Evolutionary conservation across 495 filamentous ascomycete genomes (phyloP), one percentile per base, ranked within the genome.

Genomic region (Thermothielavioides terrestris): DNA sequence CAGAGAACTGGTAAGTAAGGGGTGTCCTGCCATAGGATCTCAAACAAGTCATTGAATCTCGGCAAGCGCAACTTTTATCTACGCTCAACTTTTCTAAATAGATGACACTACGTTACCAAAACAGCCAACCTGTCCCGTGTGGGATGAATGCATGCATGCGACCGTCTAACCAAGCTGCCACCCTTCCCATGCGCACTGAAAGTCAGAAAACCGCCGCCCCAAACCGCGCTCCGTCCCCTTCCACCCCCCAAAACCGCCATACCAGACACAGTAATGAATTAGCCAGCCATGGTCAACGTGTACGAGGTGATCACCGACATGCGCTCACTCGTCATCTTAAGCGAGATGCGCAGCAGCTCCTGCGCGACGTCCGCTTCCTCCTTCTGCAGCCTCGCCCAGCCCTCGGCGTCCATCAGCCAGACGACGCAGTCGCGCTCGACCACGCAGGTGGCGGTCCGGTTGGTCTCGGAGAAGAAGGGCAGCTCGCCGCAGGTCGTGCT

Each of bases 401-500:
- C 72, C 54, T 78, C 73, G 44, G 64, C 66, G 42, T 79, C 81
- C 69, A 98, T 71, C 56, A 83, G 68, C 92, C 92, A 98, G 12
- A 83, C 80, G 12, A 91, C 81, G 49, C 82, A 84, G 54, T 90
- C 80, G 40, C 83, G 80, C 59, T 96, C 90, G 0, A 85, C 83
- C 46, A 80, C 73, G 21, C 94, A 89, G 1, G 87, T 95, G 15
- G 88, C 88, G 6, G 89, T 96, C 31, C 92, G 77, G 23, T 79
- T 76, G 0, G 89, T 95, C 58, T 88, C 85, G 14, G 83, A 85
- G 67, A 98, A 98, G 71, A 98, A 98, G 0, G 92, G 92, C 45
- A 97, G 67, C 67, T 98, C 92, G 22, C 92, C 92, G 60, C 91
- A 96, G 9, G 92, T 95, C 21, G 91, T 89, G 20, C 92, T 92